Conservation (phyloP, 2,329 filamentous ascomycete genomes). For the Dothideomycetes sp. region DNA sequence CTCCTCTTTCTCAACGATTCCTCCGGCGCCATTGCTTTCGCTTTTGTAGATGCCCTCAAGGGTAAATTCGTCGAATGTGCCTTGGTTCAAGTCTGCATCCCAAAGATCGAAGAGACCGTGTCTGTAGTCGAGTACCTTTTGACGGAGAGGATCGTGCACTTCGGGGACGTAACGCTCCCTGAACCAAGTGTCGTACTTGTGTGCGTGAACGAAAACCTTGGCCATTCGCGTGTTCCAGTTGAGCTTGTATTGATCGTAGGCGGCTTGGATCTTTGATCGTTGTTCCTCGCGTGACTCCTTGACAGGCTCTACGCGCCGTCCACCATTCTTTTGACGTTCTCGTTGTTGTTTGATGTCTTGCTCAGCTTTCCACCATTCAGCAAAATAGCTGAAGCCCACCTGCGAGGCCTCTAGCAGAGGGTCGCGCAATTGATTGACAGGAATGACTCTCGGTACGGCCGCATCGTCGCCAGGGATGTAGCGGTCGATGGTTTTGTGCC, state of each 20-base stretch:
- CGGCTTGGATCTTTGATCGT: constrained; percentile 64
- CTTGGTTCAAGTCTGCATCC: constrained; percentile 76
- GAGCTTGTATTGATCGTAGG: constrained; percentile 55
- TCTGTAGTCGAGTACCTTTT: constrained; percentile 70
- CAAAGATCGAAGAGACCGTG: constrained; percentile 73
- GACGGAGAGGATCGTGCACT: constrained; percentile 63
- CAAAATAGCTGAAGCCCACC: constrained; percentile 77
- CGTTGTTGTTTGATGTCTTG: constrained; percentile 76
- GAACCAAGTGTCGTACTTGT: constrained; percentile 97
- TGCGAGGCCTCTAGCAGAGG: constrained; percentile 67
- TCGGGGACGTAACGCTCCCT: constrained; percentile 86
- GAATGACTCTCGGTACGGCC: constrained; percentile 30
- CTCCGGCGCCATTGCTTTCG: constrained; percentile 79
- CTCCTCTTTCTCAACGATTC: constrained; percentile 85
- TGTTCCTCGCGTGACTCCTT: constrained; percentile 69
- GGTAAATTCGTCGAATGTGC: constrained; percentile 88
- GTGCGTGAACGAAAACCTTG: constrained; percentile 76
- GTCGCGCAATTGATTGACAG: constrained; percentile 60
- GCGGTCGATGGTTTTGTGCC: constrained; percentile 56
- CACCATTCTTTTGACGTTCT: constrained; percentile 60
- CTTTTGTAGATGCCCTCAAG: constrained; percentile 89
- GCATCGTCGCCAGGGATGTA: constrained; percentile 69
- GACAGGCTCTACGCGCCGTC: constrained; percentile 57
- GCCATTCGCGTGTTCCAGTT: constrained; percentile 54
- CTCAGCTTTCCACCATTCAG: constrained; percentile 78